Conservation (phyloP, 495 filamentous ascomycete species). For the Penicillium desertorum region DNA sequence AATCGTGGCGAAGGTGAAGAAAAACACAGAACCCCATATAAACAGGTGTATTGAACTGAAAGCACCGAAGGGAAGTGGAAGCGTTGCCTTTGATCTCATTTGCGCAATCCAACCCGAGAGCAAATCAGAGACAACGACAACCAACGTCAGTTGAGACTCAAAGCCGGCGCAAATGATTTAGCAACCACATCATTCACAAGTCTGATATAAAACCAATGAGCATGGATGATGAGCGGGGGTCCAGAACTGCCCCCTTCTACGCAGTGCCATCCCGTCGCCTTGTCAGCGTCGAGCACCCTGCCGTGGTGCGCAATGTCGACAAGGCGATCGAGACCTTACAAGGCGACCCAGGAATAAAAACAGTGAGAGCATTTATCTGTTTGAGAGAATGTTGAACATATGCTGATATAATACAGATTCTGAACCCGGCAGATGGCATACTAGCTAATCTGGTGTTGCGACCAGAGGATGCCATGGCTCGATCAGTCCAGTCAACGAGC, state of each 20-base stretch:
- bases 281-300: constrained; percentile 84
- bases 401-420: constrained; percentile 36
- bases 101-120: background rate
- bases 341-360: constrained; percentile 59
- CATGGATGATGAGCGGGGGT: constrained; percentile 26
- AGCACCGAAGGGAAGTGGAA: background rate
- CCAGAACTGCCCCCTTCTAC: constrained; percentile 52
- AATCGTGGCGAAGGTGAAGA: no score
- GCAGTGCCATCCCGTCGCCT: constrained; percentile 62
- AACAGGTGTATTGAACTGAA: background rate
- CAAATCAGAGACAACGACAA: constrained; percentile 1
- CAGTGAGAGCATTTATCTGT: constrained; percentile 46
- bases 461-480: constrained; percentile 72
- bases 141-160: background rate
- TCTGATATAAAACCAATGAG: background rate
- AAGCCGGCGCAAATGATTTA: background rate
- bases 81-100: background rate
- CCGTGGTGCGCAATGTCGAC: constrained; percentile 76
- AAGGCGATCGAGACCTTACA: constrained; percentile 80
- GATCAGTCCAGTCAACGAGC: constrained; percentile 69
- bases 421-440: constrained; percentile 42
- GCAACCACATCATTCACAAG: background rate
- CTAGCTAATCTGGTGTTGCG: constrained; percentile 63
- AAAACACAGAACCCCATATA: background rate
- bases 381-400: background rate